Conservation (phyloP, 345 rosid species). For the Schrenkiella parvula region DNA sequence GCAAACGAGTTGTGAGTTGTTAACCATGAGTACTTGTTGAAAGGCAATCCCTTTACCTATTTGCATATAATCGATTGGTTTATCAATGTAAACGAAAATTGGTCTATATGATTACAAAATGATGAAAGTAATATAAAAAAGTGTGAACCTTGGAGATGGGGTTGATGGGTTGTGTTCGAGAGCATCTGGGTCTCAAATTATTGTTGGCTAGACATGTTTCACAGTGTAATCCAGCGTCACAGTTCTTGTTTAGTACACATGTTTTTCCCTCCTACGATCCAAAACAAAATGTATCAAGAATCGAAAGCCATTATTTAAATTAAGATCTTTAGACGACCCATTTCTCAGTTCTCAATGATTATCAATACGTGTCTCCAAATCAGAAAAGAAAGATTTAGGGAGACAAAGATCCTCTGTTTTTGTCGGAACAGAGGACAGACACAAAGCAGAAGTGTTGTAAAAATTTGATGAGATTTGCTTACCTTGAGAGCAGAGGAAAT, state of each 20-base stretch:
- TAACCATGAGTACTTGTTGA: slow-evolving; percentile 83
- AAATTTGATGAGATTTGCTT: not conserved
- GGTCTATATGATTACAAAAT: not conserved
- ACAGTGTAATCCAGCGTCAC: slow-evolving; percentile 73
- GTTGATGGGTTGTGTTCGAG: slow-evolving; percentile 54
- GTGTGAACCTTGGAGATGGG: slow-evolving; percentile 58
- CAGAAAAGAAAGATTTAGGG: not conserved
- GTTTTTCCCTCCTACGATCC: slow-evolving; percentile 62
- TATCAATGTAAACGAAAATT: not conserved
- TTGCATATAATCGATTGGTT: not conserved
- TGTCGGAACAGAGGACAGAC: not conserved
- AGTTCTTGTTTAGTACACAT: slow-evolving; percentile 45
- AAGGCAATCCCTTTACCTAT: slow-evolving; percentile 63
- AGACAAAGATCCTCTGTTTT: not conserved
- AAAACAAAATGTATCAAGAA: slow-evolving; percentile 6
- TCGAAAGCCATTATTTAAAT: not conserved
- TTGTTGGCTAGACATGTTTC: slow-evolving; percentile 67
- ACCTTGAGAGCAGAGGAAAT: slow-evolving; percentile 65
- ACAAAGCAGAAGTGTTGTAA: not conserved
- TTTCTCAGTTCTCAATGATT: not conserved
- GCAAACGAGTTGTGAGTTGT: slow-evolving; percentile 94
- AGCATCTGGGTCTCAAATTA: slow-evolving; percentile 67
- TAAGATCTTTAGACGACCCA: not conserved
- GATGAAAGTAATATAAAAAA: not conserved
- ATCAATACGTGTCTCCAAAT: not conserved